Percentiles rank a stretch among this genome's conserved stretches.
Conservation (phyloP, 805 yeast genomes). For the Saccharomyces jurei region DNA sequence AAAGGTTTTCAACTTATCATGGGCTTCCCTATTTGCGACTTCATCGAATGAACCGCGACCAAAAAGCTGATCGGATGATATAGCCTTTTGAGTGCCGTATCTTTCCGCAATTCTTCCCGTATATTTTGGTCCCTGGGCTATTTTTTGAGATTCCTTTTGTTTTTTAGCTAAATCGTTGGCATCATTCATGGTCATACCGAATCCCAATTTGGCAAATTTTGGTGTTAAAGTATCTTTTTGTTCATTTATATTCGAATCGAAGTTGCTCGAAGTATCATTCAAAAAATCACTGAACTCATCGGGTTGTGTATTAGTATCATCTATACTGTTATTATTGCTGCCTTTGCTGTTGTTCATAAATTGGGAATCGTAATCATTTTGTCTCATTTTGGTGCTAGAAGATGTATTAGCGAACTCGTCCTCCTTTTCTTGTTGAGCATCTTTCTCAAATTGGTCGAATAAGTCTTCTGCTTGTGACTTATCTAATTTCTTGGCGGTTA, state of each 20-base stretch:
- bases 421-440: constrained; percentile 77
- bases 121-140: constrained; percentile 51
- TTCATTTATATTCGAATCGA: constrained; percentile 13
- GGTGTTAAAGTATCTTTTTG: constrained; percentile 36
- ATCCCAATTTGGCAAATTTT: constrained; percentile 74
- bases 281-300: constrained; percentile 15
- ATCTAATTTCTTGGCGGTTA: constrained; percentile 50
- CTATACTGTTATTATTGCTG: constrained; percentile 2
- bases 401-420: constrained; percentile 32
- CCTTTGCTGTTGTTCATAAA: constrained; percentile 4
- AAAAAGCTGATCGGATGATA: constrained; percentile 90
- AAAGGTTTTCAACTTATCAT: constrained; percentile 69
- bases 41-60: constrained; percentile 83
- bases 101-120: constrained; percentile 69
- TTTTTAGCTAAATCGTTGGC: constrained; percentile 41
- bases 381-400: constrained; percentile 18
- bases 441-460: constrained; percentile 61
- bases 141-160: constrained; percentile 31
- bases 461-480: constrained; percentile 41
- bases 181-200: constrained; percentile 73
- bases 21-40: constrained; percentile 70
- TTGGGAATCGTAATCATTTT: constrained; percentile 26
- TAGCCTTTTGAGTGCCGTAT: constrained; percentile 85
- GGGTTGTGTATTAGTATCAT: constrained; percentile 6
- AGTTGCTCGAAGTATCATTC: constrained; percentile 1